Evolutionary conservation across 1,139 yeast species (phyloP).

Genomic region (Candida glucosophila): DNA sequence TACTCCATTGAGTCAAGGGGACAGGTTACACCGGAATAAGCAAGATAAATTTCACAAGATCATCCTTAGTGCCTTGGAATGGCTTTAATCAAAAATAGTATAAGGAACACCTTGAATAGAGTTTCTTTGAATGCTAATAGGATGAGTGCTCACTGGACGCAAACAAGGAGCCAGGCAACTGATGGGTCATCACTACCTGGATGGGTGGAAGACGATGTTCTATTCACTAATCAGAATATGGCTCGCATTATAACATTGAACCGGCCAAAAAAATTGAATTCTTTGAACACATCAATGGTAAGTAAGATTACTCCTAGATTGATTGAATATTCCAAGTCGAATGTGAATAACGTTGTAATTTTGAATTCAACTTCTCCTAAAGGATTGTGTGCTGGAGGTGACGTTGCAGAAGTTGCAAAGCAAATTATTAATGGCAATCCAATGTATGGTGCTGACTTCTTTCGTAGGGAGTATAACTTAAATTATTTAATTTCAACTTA

Average conservation of each 20-base stretch:
- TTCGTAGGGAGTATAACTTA: constrained; percentile 72
- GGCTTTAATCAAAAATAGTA: no score
- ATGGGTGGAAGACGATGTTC: constrained; percentile 43
- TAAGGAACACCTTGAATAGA: no score
- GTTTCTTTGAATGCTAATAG: no score
- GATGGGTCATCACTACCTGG: no score
- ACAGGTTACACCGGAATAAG: no score
- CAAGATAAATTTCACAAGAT: no score
- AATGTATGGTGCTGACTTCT: constrained; percentile 53
- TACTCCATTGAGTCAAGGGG: no score
- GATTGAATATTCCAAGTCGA: constrained; percentile 66
- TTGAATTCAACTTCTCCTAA: constrained; percentile 59
- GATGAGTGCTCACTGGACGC: no score
- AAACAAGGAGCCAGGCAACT: no score
- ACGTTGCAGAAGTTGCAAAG: constrained; percentile 69
- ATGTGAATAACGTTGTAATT: constrained; percentile 54
- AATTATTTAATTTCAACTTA: constrained; percentile 75
- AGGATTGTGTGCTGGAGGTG: constrained; percentile 89
- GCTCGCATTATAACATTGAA: constrained; percentile 74
- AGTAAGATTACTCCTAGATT: constrained; percentile 65
- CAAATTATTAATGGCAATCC: constrained; percentile 42
- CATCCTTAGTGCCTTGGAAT: no score
- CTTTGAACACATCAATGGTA: constrained; percentile 76
- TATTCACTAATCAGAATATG: constrained; percentile 52
- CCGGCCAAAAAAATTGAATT: constrained; percentile 78